Evolutionary conservation across 78 protist species (phyloP).

Genomic region (slime mould (Dictyostelium discoideum)): DNA sequence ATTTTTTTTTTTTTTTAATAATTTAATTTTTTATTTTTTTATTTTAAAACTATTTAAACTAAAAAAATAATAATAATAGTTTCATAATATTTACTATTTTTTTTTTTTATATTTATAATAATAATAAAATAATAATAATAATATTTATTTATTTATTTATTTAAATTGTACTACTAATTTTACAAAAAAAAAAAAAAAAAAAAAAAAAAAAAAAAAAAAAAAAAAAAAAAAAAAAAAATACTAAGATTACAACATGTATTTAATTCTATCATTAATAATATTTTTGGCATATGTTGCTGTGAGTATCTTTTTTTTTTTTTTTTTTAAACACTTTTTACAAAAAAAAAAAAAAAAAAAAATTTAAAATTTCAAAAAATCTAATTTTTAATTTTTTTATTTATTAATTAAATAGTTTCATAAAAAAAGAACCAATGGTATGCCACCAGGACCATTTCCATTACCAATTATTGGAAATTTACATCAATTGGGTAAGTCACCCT

Average conservation of each 20-base stretch:
- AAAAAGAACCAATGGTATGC: constrained; percentile 62
- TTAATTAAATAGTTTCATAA: constrained; percentile 31
- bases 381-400: background rate
- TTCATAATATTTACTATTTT: background rate
- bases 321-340: background rate
- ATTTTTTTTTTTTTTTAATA: background rate
- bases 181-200: background rate
- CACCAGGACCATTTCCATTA: constrained; percentile 77
- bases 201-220: background rate
- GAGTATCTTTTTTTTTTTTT: background rate
- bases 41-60: background rate
- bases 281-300: constrained; percentile 10
- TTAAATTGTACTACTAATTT: background rate
- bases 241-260: background rate
- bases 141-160: background rate
- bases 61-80: background rate
- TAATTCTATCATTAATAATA: background rate
- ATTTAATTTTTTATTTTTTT: no score
- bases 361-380: no score
- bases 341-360: background rate
- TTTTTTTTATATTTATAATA: background rate
- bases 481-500: constrained; percentile 54
- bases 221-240: background rate
- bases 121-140: background rate
- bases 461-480: constrained; percentile 64